phyloP scores from a whole-genome alignment of 176 grass and related monocot genomes.

The Hyparrhenia diplandra region DNA sequence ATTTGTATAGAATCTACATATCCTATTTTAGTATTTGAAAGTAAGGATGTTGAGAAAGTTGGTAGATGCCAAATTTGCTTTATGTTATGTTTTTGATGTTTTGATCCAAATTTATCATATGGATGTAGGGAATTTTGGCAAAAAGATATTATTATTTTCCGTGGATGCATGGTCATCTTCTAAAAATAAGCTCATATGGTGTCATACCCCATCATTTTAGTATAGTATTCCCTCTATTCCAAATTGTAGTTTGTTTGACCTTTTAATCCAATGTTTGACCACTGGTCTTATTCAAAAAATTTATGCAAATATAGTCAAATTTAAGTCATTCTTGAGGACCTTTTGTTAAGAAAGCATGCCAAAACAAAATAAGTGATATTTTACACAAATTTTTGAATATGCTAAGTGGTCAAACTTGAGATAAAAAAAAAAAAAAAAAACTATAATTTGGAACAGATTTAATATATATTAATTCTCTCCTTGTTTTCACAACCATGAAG shows the following conservation, averaged over 20 bases:
- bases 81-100: neutral
- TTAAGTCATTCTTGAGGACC: too few relatives aligned
- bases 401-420: too few relatives aligned
- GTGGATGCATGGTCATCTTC: neutral
- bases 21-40: neutral
- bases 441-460: too few relatives aligned
- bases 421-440: too few relatives aligned
- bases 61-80: neutral
- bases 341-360: too few relatives aligned
- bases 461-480: neutral
- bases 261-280: too few relatives aligned
- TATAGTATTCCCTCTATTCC: too few relatives aligned
- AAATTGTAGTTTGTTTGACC: too few relatives aligned
- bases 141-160: neutral
- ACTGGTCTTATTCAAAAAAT: too few relatives aligned
- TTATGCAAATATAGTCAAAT: too few relatives aligned
- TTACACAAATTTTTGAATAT: too few relatives aligned
- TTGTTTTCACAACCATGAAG: neutral
- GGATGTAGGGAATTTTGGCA: neutral
- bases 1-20: neutral
- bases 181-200: neutral
- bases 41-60: neutral
- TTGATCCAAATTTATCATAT: neutral
- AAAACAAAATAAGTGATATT: too few relatives aligned
- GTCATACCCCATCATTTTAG: neutral